phyloP scores from a whole-genome alignment of 1,284 basidiomycete genomes.

The Ganoderma multipileum region DNA sequence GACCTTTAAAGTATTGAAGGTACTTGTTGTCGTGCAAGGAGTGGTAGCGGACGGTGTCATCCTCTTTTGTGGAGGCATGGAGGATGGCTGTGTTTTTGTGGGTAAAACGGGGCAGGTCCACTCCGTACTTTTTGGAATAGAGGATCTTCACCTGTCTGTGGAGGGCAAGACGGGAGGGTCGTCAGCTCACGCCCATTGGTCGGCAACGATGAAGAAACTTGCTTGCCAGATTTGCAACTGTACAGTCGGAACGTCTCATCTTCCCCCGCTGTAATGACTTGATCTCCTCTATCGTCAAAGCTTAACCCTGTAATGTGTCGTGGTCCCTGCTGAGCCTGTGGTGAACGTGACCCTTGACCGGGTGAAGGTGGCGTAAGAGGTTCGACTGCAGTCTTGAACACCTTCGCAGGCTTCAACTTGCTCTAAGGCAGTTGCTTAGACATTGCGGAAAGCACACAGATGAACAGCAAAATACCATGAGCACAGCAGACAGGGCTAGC shows the following conservation, averaged over 20 bases:
- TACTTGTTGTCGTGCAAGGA: conserved; percentile 97
- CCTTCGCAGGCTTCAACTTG: conserved; percentile 87
- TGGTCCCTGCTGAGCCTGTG: conserved; percentile 52
- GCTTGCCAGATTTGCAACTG: conserved; percentile 90
- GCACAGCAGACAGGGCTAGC: conserved; percentile 35
- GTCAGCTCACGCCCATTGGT: conserved; percentile 39
- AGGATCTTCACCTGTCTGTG: conserved; percentile 77
- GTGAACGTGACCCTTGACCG: conserved; percentile 43
- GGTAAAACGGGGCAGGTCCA: conserved; percentile 93
- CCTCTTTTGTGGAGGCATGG: conserved; percentile 94
- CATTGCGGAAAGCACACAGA: not conserved
- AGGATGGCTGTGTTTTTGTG: conserved; percentile 88
- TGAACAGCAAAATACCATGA: conserved; percentile 39
- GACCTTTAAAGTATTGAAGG: conserved; percentile 94
- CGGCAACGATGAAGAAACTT: conserved; percentile 55
- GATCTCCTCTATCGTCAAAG: conserved; percentile 92
- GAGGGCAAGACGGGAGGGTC: conserved; percentile 1
- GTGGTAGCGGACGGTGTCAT: conserved; percentile 95
- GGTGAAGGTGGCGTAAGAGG: conserved; percentile 57
- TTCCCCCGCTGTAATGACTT: conserved; percentile 87
- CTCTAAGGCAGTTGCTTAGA: conserved; percentile 46
- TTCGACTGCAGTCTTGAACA: conserved; percentile 84
- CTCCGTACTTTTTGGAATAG: conserved; percentile 96
- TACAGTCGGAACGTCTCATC: conserved; percentile 94
- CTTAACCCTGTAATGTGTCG: conserved; percentile 86